Evolutionary conservation across 129 eudicot genomes (phyloP), one percentile per base, ranked within the genome.

Genomic region (Dittrichia graveolens): DNA sequence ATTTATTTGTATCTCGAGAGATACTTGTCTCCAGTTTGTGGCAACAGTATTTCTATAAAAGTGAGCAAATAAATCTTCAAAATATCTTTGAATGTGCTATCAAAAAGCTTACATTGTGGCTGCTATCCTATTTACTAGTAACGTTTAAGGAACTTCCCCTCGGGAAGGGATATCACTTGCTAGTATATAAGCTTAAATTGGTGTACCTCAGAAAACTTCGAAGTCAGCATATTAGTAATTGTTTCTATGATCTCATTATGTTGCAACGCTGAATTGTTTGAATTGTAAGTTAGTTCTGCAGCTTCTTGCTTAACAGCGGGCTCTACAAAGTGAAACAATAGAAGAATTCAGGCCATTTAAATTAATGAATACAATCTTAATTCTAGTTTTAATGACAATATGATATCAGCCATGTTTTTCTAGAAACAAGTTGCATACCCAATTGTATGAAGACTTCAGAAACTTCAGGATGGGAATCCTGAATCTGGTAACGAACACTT

Each of bases 361-460:
- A 19, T 38, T 39, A 2, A 12, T 12, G 24, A 50, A 73, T 14
- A 9, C 12, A 13, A 62, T 39, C 55, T 43, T 59, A 19, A 45
- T 1, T 66, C 31, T 70, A 11, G 75, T 24, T 53, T 55, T 71
- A 39, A 12, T 40, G 16, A 52, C 16, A 9, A 39, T 15, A 7
- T 15, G 35, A 53, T 39, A n/a, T 24, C 9, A 69, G 5, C 16
- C 15, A 37, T 8, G 41, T 19, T 42, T 43, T 64, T 39, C 16
- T 45, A 43, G 54, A 5, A 34, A 50, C 39, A 15, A 52, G 43
- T n/a, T 13, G 24, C 42, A 15, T 83, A 90, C 99, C 99, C 43
- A 95, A 84, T 74, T 84, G 99, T 79, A 90, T 91, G 81, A 90
- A 95, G 73, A 95, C 96, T 88, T 95, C 99, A 59, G 99, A 86